Evolutionary conservation across 148 eudicot species (phyloP).

Genomic region (Gaultheria prostrata): DNA sequence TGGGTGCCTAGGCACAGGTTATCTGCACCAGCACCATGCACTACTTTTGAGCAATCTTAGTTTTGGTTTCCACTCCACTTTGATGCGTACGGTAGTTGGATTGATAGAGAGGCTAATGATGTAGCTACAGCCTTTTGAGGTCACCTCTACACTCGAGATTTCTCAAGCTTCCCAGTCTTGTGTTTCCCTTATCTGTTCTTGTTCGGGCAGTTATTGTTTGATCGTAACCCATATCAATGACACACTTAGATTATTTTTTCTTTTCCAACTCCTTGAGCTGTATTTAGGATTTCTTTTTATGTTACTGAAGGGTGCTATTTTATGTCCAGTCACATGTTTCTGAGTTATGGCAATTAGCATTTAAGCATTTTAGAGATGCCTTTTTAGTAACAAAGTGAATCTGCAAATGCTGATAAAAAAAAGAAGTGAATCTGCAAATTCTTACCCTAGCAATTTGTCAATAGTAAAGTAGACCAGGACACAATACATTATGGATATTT

Average conservation of each 20-base stretch:
- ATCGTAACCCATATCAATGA: background rate
- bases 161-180: background rate
- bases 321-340: background rate
- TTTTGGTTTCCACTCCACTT: background rate
- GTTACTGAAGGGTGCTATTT: background rate
- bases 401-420: no score
- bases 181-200: background rate
- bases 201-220: background rate
- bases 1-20: background rate
- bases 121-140: background rate
- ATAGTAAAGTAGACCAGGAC: background rate
- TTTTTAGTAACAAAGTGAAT: background rate
- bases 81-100: background rate
- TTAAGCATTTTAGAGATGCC: slow-evolving; percentile 1
- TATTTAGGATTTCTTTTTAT: background rate
- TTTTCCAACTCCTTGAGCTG: background rate
- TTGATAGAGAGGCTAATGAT: background rate
- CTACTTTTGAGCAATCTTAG: background rate
- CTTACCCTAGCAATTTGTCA: background rate
- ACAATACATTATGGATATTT: background rate
- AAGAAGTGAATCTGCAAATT: background rate
- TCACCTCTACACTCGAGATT: background rate
- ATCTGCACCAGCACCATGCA: background rate
- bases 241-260: background rate
- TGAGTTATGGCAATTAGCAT: background rate